Evolutionary conservation across 306 rosid genomes (phyloP), one percentile per base, ranked within the genome.

Genomic region (Oemleria cerasiformis): DNA sequence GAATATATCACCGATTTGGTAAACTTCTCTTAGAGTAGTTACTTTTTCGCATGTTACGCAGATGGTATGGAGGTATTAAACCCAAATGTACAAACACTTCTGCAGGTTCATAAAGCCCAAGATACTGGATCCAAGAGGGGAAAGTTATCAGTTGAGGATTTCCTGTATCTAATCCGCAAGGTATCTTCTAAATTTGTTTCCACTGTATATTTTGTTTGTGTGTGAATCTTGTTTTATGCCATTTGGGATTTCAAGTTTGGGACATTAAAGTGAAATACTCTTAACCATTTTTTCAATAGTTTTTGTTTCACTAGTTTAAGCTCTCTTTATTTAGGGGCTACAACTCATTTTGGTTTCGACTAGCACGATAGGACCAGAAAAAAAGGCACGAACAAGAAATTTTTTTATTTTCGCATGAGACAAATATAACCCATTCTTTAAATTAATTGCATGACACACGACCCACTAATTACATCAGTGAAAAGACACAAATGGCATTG

Each of bases 111-210:
- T 78, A 91, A 89, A 86, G 97, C 96, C 62, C 96, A 91, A 83
- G 97, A 94, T 78, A 86, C 82, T 78, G 96, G 98, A 75, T 89
- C 97, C 13, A 90, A 81, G 81, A 79, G 96, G 73, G 97, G 98
- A 77, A 94, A 91, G 85, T 78, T 94, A 50, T 79, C 96, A 4
- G 97, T 89, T 70, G 96, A 94, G 67, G 97, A 94, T 81, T 88
- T 94, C 68, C 85, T 94, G 65, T 87, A 91, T 83, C 75, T 91
- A 74, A 89, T 94, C 75, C 97, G 95, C 83, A 94, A 91, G 96
- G 97, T 91, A 84, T 56, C 48, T 56, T 70, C 30, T 41, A 39
- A 15, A 50, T 42, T 13, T 44, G 60, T 8, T 71, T 58, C 36
- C 63, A 12, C 63, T 48, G 23, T 34, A 7, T 74, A 47, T 14